These are phyloP conservation scores for Macadamia tetraphylla DNA, from an alignment of 164 flowering plant species.

Conservation along the genomic window DNA sequence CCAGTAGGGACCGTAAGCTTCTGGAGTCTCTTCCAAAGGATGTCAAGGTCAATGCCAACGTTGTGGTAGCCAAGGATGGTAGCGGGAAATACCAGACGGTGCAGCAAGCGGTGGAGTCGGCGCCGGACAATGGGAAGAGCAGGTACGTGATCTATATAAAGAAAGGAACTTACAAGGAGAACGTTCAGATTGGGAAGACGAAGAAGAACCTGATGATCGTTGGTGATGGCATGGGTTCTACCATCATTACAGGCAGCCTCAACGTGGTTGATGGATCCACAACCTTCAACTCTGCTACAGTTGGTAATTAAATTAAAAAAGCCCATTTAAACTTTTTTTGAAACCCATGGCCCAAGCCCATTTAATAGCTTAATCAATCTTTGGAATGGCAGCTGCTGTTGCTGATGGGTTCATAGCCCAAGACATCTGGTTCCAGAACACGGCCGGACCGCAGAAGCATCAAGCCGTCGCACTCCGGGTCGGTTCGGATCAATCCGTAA, in stretches of 20 bases:
- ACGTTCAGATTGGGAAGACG: constrained; percentile 23
- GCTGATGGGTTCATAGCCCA: constrained; percentile 31
- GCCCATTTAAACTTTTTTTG: no score
- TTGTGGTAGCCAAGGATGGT: constrained; percentile 35
- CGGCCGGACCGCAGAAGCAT: constrained; percentile 30
- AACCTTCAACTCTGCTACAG: constrained; percentile 33
- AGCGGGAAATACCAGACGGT: constrained; percentile 25
- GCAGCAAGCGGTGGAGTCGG: constrained; percentile 23
- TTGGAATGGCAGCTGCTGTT: constrained; percentile 16
- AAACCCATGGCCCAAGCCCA: no score
- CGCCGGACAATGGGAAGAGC: constrained; percentile 22
- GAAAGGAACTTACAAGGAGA: constrained; percentile 28
- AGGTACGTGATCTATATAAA: constrained; percentile 27
- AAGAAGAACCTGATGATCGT: constrained; percentile 32
- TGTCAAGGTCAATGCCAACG: constrained; percentile 11
- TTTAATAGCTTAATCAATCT: no score
- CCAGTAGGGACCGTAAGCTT: constrained; percentile 20
- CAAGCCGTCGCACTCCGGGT: constrained; percentile 36
- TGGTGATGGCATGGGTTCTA: constrained; percentile 31
- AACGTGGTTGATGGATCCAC: constrained; percentile 31
- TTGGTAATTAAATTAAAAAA: constrained; percentile 16
- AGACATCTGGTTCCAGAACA: constrained; percentile 32
- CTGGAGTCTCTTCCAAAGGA: constrained; percentile 6
- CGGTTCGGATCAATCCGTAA: constrained; percentile 28
- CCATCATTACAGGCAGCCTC: constrained; percentile 29